Evolutionary conservation across 208 protist genomes (phyloP).

Genomic region (Trypanosomatidae sp.): DNA sequence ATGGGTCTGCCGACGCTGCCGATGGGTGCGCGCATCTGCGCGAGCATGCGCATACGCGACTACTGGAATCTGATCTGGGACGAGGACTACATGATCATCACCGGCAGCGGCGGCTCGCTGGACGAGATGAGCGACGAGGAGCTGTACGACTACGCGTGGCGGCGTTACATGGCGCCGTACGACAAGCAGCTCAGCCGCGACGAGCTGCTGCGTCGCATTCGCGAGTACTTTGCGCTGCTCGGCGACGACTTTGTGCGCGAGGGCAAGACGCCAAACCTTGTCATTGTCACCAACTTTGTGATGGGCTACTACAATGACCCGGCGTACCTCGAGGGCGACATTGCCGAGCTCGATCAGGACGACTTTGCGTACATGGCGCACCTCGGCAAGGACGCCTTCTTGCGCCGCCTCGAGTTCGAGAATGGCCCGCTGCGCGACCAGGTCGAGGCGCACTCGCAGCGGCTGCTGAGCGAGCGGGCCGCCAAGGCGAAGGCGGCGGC

Average conservation of each 20-base stretch:
- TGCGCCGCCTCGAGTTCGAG: conserved; percentile 89
- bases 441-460: conserved; percentile 84
- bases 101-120: conserved; percentile 51
- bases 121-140: conserved; percentile 81
- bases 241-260: conserved; percentile 75
- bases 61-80: conserved; percentile 86
- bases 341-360: conserved; percentile 77
- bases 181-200: conserved; percentile 84
- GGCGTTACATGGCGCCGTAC: conserved; percentile 76
- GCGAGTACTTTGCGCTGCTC: conserved; percentile 79
- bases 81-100: conserved; percentile 90
- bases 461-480: conserved; percentile 60
- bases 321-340: conserved; percentile 79
- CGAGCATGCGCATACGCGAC: conserved; percentile 72
- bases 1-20: conserved; percentile 87
- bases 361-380: conserved; percentile 83
- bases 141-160: conserved; percentile 84
- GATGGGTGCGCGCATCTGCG: conserved; percentile 71
- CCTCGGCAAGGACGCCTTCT: conserved; percentile 84
- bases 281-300: conserved; percentile 80
- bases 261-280: conserved; percentile 83
- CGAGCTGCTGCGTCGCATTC: conserved; percentile 66
- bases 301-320: conserved; percentile 90
- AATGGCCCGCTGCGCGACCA: conserved; percentile 87
- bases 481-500: conserved; percentile 23